Evolutionary conservation across 2,329 filamentous ascomycete genomes (phyloP).

Genomic region (Penicillium hordei): DNA sequence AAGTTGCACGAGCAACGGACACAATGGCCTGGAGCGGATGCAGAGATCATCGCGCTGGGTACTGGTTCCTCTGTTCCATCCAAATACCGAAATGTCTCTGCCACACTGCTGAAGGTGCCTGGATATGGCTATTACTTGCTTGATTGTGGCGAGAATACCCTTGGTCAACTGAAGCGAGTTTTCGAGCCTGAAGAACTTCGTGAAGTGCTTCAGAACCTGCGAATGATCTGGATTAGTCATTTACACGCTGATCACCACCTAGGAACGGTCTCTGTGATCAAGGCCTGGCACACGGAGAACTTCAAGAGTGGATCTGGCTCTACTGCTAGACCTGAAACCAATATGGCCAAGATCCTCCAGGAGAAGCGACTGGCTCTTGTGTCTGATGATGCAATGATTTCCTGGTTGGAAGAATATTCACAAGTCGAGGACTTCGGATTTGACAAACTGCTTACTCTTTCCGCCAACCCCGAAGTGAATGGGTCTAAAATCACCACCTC

Average conservation of each 20-base stretch:
- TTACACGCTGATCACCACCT: slow-evolving; percentile 95
- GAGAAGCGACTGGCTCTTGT: slow-evolving; percentile 61
- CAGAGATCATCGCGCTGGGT: slow-evolving; percentile 82
- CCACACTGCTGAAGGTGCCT: slow-evolving; percentile 80
- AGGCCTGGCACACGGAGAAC: slow-evolving; percentile 69
- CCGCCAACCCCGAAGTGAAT: slow-evolving; percentile 33
- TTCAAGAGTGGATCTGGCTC: slow-evolving; percentile 40
- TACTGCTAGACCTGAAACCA: slow-evolving; percentile 41
- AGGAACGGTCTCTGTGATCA: slow-evolving; percentile 76
- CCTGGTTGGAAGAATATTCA: slow-evolving; percentile 77
- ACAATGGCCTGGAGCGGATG: slow-evolving; percentile 71
- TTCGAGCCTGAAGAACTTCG: slow-evolving; percentile 65
- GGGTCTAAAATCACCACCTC: slow-evolving; percentile 23
- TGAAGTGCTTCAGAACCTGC: slow-evolving; percentile 74
- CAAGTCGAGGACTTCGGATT: slow-evolving; percentile 75
- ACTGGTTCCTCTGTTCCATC: slow-evolving; percentile 89
- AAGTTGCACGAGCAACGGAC: slow-evolving; percentile 50
- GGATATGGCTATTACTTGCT: slow-evolving; percentile 84
- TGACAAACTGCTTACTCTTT: slow-evolving; percentile 54
- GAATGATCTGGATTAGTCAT: slow-evolving; percentile 89
- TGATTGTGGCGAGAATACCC: slow-evolving; percentile 87
- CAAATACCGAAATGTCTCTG: slow-evolving; percentile 93
- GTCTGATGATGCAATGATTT: slow-evolving; percentile 68
- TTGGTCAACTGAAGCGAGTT: slow-evolving; percentile 79
- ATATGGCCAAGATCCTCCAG: slow-evolving; percentile 39